Evolutionary conservation across 768 basidiomycete genomes (phyloP), one percentile per base, ranked within the genome.

Genomic region (Boletellus emodensis): DNA sequence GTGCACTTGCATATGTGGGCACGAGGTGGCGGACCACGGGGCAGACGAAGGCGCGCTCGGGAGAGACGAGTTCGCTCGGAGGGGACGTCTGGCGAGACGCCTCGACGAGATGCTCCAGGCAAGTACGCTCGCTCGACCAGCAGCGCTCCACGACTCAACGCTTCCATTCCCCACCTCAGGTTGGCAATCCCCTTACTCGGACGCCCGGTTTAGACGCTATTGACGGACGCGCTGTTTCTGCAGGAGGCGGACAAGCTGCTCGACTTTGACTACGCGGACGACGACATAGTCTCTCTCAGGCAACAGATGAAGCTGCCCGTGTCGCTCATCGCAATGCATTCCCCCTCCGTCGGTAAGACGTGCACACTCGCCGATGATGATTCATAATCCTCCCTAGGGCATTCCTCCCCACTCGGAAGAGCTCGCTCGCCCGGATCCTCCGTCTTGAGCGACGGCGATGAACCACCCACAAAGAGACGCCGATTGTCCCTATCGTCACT

Each of bases 41-140:
- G 85, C 87, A 28, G 76, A 85, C 60, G 75, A 79, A 55, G 60
- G 69, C 11, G 68, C 69, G 43, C 65, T 87, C 30, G 83, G 81
- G 51, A 74, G 72, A 44, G 75, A 78, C 41, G 86, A 91, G 68
- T 84, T 85, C 66, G 66, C 71, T n/a, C 78, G 93, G 36, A 77
- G 88, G 65, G 81, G 77, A 38, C 83, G 82, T 49, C 80, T 89
- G 11, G 91, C 90, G 3, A 79, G 85, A 45, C 80, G 87, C 50
- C 76, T 94, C 46, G 93, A 94, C 61, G 89, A 92, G 66, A 64
- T 88, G 48, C 70, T 94, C 41, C 80, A 91, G 79, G 92, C 90
- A 60, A 60, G 62, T 62, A 14, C 36, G 28, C 30, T 15, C 41
- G 9, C 33, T 17, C 14, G 49, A 30, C 10, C 30, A 30, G 14